Base-by-base conservation (phyloP, 2,329 filamentous ascomycete species). In the Metarhizium humberi region DNA sequence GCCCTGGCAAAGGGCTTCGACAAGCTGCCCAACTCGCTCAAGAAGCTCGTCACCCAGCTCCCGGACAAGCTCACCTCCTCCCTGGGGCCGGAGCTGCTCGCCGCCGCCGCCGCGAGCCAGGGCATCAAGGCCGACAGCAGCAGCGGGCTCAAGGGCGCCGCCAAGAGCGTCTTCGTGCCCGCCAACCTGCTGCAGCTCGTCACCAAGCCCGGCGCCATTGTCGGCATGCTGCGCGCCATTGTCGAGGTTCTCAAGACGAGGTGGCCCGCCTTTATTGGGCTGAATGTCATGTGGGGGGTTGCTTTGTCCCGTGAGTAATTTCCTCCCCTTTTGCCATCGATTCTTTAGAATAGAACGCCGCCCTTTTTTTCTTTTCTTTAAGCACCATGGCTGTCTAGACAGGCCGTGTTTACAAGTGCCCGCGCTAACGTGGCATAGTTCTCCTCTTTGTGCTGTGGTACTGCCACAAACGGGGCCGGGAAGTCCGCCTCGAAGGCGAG, bases 401-500 rank as follows among this genome's bases (percentile, higher is more conserved):
- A 20, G 25, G 25, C 25, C 25, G 25, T 25, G 20, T 1, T 34
- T 51, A 6, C n/a, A 36, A 45, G 42, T 3, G 18, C 13, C 14
- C 34, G 30, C 30, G 50, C 60, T 64, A 18, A 64, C 50, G n/a
- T 20, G 20, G 20, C 36, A 29, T 20, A 88, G 89, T 97, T 54
- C 79, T 97, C 16, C 80, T 99, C 55, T 94, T 96, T 67, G 90
- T 95, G 48, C 85, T 97, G 64, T 99, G 92, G 92, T 99, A 97
- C 73, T 97, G 92, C 73, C 87, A 97, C 73, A 97, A 97, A 75
- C 88, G 94, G 54, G 94, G 94, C 43, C 84, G 84, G 48, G 92
- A 99, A 73, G 85, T 85, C 6, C 82, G 94, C 52, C 80, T 97
- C 13, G 86, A 87, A 66, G 82, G 69, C 52, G 79, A 82, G 64